Percentiles rank a stretch among this genome's conserved stretches.
phyloP scores from a whole-genome alignment of 2,329 filamentous ascomycete genomes.

The Aspergillus sclerotialis region DNA sequence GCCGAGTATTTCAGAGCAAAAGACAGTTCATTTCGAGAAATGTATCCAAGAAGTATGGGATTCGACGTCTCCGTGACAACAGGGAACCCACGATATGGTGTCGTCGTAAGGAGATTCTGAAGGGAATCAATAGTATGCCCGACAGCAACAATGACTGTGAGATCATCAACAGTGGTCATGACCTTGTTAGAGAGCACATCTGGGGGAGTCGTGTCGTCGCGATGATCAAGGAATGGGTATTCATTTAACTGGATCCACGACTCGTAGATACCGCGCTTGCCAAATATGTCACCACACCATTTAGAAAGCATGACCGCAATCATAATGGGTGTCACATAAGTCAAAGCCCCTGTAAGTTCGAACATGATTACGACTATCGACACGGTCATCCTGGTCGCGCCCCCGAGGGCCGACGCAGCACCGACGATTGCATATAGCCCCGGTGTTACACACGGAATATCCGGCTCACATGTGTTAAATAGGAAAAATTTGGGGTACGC shows the following conservation, averaged over 20 bases:
- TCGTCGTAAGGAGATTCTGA: conserved; percentile 60
- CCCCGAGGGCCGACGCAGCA: conserved; percentile 86
- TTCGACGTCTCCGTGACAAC: conserved; percentile 73
- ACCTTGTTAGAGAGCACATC: conserved; percentile 80
- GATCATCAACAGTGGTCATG: conserved; percentile 88
- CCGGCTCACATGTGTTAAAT: conserved; percentile 76
- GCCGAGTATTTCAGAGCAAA: conserved; percentile 67
- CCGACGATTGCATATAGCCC: conserved; percentile 96
- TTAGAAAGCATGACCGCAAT: conserved; percentile 97
- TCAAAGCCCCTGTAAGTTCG: conserved; percentile 90
- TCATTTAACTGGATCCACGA: conserved; percentile 95
- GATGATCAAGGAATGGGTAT: conserved; percentile 92
- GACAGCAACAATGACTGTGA: conserved; percentile 77
- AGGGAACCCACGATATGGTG: conserved; percentile 84
- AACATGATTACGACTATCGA: conserved; percentile 99
- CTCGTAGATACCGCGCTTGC: conserved; percentile 90
- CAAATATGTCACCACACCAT: conserved; percentile 96
- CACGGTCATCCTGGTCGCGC: conserved; percentile 92
- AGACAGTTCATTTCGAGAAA: conserved; percentile 80
- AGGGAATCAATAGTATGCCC: conserved; percentile 80
- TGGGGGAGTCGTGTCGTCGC: conserved; percentile 68
- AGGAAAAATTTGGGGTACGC: conserved; percentile 69
- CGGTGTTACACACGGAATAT: conserved; percentile 81
- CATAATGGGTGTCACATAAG: conserved; percentile 97
- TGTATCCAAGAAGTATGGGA: conserved; percentile 81